Evolutionary conservation across 2,329 filamentous ascomycete species (phyloP).

Genomic region (Fusarium setosum): DNA sequence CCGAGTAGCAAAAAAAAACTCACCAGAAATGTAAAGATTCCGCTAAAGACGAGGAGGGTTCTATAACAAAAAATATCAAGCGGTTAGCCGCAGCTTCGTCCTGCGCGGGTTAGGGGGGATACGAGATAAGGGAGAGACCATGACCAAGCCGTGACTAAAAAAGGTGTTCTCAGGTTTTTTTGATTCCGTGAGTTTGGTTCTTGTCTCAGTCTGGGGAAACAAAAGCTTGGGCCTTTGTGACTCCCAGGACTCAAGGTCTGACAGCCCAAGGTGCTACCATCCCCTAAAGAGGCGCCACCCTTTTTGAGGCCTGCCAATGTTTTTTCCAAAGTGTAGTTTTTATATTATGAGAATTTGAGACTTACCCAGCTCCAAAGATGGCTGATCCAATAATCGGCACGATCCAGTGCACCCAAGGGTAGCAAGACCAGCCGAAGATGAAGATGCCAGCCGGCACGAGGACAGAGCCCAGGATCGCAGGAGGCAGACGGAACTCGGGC

Average conservation of each 20-base stretch:
- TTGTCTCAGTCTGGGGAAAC: constrained; percentile 26
- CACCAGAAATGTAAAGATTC: constrained; percentile 90
- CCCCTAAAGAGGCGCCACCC: neutral
- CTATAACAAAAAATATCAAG: constrained; percentile 55
- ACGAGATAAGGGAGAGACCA: constrained; percentile 40
- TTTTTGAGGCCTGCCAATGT: constrained; percentile 13
- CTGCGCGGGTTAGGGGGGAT: constrained; percentile 25
- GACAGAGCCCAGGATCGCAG: constrained; percentile 78
- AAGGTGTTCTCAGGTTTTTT: constrained; percentile 1
- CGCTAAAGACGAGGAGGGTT: constrained; percentile 81
- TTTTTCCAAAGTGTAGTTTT: neutral
- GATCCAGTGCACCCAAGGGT: constrained; percentile 79
- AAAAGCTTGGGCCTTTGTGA: neutral
- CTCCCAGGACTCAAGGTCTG: neutral
- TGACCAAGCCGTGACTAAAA: constrained; percentile 50
- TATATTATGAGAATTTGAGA: constrained; percentile 40
- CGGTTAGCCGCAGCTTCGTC: constrained; percentile 43
- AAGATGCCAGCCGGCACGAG: constrained; percentile 86
- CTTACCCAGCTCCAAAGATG: constrained; percentile 78
- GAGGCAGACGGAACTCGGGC: constrained; percentile 87
- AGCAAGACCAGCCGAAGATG: constrained; percentile 90
- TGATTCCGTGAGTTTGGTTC: constrained; percentile 19
- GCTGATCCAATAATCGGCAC: constrained; percentile 78
- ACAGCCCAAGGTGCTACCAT: neutral
- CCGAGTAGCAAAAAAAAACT: too few species aligned